Conservation (phyloP, 768 basidiomycete genomes). For the Saitozyma podzolica region DNA sequence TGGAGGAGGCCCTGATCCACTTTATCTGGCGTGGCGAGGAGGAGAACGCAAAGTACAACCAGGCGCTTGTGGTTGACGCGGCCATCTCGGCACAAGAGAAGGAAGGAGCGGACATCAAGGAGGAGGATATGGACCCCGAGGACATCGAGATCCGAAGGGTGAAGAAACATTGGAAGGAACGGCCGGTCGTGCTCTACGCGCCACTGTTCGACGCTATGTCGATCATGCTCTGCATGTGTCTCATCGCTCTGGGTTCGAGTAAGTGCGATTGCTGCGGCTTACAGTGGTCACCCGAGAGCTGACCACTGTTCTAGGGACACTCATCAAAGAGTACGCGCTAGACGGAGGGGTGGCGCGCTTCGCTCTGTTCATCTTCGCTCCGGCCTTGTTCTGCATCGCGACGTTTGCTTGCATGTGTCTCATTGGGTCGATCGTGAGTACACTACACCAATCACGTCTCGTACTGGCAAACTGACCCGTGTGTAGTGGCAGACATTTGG, state of each 20-base stretch:
- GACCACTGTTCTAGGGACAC: slow-evolving; percentile 64
- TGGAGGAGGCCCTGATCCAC: slow-evolving; percentile 71
- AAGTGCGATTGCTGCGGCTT: slow-evolving; percentile 32
- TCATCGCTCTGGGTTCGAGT: slow-evolving; percentile 46
- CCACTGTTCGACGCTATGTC: slow-evolving; percentile 42
- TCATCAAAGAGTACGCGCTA: slow-evolving; percentile 68
- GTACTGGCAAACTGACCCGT: neutral
- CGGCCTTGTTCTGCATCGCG: slow-evolving; percentile 70
- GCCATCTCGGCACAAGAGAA: slow-evolving; percentile 20
- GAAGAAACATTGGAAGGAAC: slow-evolving; percentile 31
- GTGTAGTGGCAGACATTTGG: slow-evolving; percentile 58
- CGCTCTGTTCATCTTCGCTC: slow-evolving; percentile 64
- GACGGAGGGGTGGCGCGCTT: slow-evolving; percentile 69
- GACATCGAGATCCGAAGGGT: slow-evolving; percentile 34
- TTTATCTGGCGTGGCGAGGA: slow-evolving; percentile 67
- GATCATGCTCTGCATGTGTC: slow-evolving; percentile 36
- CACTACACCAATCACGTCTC: neutral
- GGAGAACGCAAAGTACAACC: slow-evolving; percentile 36
- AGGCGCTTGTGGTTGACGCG: slow-evolving; percentile 34
- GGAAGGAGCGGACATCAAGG: slow-evolving; percentile 31
- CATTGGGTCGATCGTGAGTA: slow-evolving; percentile 54
- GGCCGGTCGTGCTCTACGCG: slow-evolving; percentile 45
- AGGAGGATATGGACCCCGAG: slow-evolving; percentile 40
- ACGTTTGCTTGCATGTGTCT: slow-evolving; percentile 38
- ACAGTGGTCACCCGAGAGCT: neutral